These are phyloP conservation scores for Schrenkiella parvula DNA, from an alignment of 345 rosid species.

Conservation along the genomic window DNA sequence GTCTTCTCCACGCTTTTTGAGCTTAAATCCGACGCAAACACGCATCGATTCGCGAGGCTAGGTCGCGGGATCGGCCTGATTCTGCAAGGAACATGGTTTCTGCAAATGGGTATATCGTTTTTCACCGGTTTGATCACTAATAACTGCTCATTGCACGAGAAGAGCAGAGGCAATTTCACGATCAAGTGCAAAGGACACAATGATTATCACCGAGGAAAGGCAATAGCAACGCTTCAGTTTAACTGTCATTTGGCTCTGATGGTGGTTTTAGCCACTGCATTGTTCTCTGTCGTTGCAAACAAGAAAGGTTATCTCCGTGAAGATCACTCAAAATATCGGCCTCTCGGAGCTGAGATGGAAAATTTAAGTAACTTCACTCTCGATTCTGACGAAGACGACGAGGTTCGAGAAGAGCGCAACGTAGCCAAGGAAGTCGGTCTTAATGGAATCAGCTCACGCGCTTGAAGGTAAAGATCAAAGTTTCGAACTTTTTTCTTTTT, in stretches of 20 bases:
- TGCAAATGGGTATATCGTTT: slow-evolving; percentile 86
- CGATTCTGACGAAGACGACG: slow-evolving; percentile 68
- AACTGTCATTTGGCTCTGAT: slow-evolving; percentile 83
- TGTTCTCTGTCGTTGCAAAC: slow-evolving; percentile 47
- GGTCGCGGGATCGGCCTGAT: slow-evolving; percentile 69
- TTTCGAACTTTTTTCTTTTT: slow-evolving; percentile 2
- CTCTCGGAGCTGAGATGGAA: slow-evolving; percentile 65
- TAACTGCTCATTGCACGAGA: slow-evolving; percentile 62
- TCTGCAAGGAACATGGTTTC: slow-evolving; percentile 83
- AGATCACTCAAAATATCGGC: slow-evolving; percentile 47
- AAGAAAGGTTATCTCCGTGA: slow-evolving; percentile 36
- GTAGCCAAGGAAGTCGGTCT: slow-evolving; percentile 36
- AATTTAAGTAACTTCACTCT: slow-evolving; percentile 51
- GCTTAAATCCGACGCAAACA: slow-evolving; percentile 34
- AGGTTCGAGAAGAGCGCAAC: slow-evolving; percentile 37
- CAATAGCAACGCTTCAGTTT: slow-evolving; percentile 88
- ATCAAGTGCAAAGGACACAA: slow-evolving; percentile 70
- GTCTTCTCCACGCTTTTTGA: slow-evolving; percentile 53
- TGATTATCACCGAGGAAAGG: slow-evolving; percentile 80
- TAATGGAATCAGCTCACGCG: slow-evolving; percentile 52
- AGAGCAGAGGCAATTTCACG: slow-evolving; percentile 74
- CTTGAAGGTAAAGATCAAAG: slow-evolving; percentile 36
- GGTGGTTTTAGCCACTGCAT: slow-evolving; percentile 43
- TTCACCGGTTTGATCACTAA: slow-evolving; percentile 56
- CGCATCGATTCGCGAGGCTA: slow-evolving; percentile 36